A percentile compares a stretch with the other conserved stretches of the same genome.
Evolutionary conservation across 2,329 filamentous ascomycete species (phyloP).

Genomic region (Cylindrodendrum hubeiense): DNA sequence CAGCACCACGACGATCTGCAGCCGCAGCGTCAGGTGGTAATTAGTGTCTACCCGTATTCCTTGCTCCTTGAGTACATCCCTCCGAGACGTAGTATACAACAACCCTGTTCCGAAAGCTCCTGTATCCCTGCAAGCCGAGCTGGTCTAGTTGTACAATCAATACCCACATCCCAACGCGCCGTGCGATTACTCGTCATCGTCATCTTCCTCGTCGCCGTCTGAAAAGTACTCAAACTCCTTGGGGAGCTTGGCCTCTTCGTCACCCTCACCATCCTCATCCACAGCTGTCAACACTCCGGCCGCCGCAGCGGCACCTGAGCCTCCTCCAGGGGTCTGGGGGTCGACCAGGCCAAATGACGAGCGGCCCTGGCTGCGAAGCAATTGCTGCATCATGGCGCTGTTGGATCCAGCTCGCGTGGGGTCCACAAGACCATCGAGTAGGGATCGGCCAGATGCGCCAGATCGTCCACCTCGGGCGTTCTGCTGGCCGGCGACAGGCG

Average conservation of each 20-base stretch:
- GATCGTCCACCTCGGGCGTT: conserved; percentile 48
- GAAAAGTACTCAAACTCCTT: conserved; percentile 84
- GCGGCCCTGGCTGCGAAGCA: conserved; percentile 56
- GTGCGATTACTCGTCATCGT: conserved; percentile 46
- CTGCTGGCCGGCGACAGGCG: conserved; percentile 65
- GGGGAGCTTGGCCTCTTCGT: conserved; percentile 78
- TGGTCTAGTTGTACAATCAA: conserved; percentile 43
- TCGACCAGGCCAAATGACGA: conserved; percentile 48
- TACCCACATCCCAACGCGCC: neutral
- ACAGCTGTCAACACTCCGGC: conserved; percentile 87
- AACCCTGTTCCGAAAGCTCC: conserved; percentile 17
- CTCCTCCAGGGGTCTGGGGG: conserved; percentile 46
- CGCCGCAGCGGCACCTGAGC: conserved; percentile 74
- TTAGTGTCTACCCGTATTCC: conserved; percentile 35
- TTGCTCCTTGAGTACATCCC: conserved; percentile 32
- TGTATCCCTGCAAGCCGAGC: conserved; percentile 31
- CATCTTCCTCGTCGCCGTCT: conserved; percentile 71
- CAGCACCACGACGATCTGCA: conserved; percentile 1
- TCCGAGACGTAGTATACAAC: conserved; percentile 37
- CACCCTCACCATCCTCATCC: conserved; percentile 84
- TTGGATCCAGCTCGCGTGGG: conserved; percentile 46
- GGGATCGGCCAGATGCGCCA: conserved; percentile 47
- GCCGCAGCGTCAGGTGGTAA: neutral
- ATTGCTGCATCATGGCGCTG: conserved; percentile 55
- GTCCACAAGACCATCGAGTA: conserved; percentile 53